Evolutionary conservation across 2,329 filamentous ascomycete genomes (phyloP).

Genomic region (Aureobasidium sp.): DNA sequence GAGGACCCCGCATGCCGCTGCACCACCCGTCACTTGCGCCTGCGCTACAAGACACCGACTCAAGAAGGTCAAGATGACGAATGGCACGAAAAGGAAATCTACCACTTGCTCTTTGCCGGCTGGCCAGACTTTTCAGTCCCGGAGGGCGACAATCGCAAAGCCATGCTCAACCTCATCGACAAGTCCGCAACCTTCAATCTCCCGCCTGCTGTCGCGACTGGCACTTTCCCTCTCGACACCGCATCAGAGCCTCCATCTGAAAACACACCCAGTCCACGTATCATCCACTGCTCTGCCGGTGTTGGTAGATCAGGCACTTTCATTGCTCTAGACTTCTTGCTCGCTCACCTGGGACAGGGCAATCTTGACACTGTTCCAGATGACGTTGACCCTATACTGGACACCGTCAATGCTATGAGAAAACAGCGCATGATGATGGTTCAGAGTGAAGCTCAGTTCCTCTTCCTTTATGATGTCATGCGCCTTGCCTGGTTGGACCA

Average conservation of each 20-base stretch:
- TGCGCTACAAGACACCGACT: constrained; percentile 32
- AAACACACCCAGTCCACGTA: constrained; percentile 55
- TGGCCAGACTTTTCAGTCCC: constrained; percentile 92
- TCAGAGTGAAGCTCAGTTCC: constrained; percentile 74
- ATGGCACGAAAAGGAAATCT: constrained; percentile 56
- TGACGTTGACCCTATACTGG: constrained; percentile 60
- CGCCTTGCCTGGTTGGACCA: constrained; percentile 53
- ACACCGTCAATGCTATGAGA: constrained; percentile 70
- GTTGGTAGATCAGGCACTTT: constrained; percentile 93
- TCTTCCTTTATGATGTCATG: constrained; percentile 83
- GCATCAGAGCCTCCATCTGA: not conserved
- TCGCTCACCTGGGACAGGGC: constrained; percentile 71
- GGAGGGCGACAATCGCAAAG: constrained; percentile 55
- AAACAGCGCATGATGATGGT: constrained; percentile 95
- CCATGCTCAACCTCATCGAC: constrained; percentile 61
- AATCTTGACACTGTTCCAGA: constrained; percentile 47
- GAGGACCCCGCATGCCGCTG: constrained; percentile 51
- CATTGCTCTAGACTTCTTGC: constrained; percentile 87
- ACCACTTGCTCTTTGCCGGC: constrained; percentile 75
- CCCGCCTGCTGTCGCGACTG: constrained; percentile 27
- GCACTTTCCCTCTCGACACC: not conserved
- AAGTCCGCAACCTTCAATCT: constrained; percentile 53
- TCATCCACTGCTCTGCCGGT: constrained; percentile 69
- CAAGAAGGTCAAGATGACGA: constrained; percentile 28
- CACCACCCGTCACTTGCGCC: constrained; percentile 64